Evolutionary conservation across 257 asterid genomes (phyloP).

Genomic region (Cynanchum wilfordii): DNA sequence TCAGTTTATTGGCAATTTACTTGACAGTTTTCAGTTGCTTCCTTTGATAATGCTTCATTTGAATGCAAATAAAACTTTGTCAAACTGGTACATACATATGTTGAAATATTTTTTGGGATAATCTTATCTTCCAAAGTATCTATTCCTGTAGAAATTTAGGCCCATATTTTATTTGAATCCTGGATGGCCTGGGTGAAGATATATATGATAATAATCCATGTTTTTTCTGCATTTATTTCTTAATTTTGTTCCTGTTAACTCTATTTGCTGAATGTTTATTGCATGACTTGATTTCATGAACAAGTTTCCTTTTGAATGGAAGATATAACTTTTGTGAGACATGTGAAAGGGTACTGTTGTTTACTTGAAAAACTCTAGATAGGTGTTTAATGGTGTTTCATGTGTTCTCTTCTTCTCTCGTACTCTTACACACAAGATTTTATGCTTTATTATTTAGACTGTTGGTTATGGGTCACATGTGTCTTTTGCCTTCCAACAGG

Average conservation of each 20-base stretch:
- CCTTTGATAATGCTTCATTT: neutral
- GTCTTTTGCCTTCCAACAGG: neutral
- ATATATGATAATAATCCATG: neutral
- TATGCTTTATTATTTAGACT: neutral
- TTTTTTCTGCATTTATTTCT: neutral
- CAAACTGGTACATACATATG: neutral
- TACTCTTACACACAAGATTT: neutral
- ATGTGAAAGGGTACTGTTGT: neutral
- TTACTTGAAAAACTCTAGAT: neutral
- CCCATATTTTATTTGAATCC: neutral
- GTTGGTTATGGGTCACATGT: neutral
- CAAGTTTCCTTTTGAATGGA: neutral
- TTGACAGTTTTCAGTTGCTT: neutral
- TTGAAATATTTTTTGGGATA: neutral
- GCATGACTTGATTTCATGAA: neutral
- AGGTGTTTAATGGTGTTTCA: neutral
- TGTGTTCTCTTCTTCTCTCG: neutral
- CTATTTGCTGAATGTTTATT: neutral
- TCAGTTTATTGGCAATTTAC: neutral
- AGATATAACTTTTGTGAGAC: neutral
- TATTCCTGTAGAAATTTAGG: neutral
- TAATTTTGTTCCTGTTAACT: too few relatives aligned
- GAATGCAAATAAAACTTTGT: slow-evolving; percentile 3
- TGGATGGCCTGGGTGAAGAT: neutral
- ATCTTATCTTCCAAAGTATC: neutral